These are phyloP conservation scores for Naganishia randhawae DNA, from an alignment of 768 basidiomycete genomes.

Conservation along the genomic window DNA sequence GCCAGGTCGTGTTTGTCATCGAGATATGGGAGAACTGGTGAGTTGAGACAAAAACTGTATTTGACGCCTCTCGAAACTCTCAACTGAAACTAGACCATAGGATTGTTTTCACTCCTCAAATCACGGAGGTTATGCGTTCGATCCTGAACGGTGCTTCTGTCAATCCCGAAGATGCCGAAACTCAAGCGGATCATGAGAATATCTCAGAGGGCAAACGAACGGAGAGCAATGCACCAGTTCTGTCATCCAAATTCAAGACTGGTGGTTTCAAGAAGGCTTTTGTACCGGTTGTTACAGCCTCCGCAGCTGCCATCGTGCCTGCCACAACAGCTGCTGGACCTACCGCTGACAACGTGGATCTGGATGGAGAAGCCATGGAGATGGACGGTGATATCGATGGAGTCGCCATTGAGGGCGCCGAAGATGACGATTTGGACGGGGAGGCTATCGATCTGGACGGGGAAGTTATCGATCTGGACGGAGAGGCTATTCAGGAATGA, in stretches of 20 bases:
- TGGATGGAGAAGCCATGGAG: conserved; percentile 55
- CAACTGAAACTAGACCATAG: conserved; percentile 28
- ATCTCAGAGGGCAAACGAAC: conserved; percentile 5
- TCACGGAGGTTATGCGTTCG: conserved; percentile 66
- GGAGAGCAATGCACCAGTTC: conserved; percentile 30
- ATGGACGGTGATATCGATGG: conserved; percentile 39
- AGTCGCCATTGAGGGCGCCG: conserved; percentile 51
- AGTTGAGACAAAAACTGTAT: conserved; percentile 22
- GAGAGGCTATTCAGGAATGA: too few species aligned
- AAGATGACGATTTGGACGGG: conserved; percentile 49
- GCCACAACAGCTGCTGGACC: conserved; percentile 34
- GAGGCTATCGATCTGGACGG: conserved; percentile 16
- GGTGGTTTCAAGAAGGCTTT: conserved; percentile 44
- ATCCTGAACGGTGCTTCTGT: conserved; percentile 60
- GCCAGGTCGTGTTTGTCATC: conserved; percentile 79
- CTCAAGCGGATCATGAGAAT: background rate
- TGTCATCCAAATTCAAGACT: conserved; percentile 18
- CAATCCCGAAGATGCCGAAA: conserved; percentile 27
- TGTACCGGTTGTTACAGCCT: conserved; percentile 46
- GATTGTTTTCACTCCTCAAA: conserved; percentile 91
- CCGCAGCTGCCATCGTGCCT: conserved; percentile 11
- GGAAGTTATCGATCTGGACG: background rate
- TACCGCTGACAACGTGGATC: conserved; percentile 50
- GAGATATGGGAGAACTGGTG: conserved; percentile 95
- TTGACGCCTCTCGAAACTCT: background rate